Evolutionary conservation across 1,139 yeast genomes (phyloP), one percentile per base, ranked within the genome.

Genomic region (Suhomyces bribrorum): DNA sequence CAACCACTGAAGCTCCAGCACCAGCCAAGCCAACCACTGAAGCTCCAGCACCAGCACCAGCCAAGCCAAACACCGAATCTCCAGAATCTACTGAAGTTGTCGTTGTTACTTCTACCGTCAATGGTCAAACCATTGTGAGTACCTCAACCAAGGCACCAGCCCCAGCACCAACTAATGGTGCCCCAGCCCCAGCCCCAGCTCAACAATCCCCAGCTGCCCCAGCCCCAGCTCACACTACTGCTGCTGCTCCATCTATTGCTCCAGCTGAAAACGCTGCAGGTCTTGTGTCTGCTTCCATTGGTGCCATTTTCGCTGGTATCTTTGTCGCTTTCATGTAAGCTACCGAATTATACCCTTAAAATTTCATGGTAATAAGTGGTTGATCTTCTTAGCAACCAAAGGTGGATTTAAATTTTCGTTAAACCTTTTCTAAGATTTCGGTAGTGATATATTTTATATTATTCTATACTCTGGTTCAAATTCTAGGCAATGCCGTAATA

Each of bases 301-400:
- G 54, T 36, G 53, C 58, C 23, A 31, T 56, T 15, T 38, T 55
- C 14, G 59, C 59, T 30, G 61, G 55, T 46, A 31, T 50, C 28
- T 44, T 54, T 27, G 34, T 48, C 20, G 45, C 40, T 41, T 37
- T 47, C 42, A 46, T 38, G 29, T 41, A 35, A 37, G 40, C 29
- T 24, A 34, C 39, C 26, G 14, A 36, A 26, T 18, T 17, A n/a
- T 15, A 18, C 25, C n/a, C 22, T 26, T 11, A 30, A 31, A 32
- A 30, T 15, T 14, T 26, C 27, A 16, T 25, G 12, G 17, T 14
- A 14, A n/a, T 13, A 14, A 23, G 24, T 23, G 38, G 35, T 28
- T 20, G 26, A 26, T 20, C 26, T 33, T 29, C n/a, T 33, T 30
- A 23, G 36, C 41, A 30, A 29, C 41, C 37, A 37, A 12, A n/a